phyloP scores from a whole-genome alignment of 1,284 basidiomycete genomes.

The Cryptococcus wingfieldii region DNA sequence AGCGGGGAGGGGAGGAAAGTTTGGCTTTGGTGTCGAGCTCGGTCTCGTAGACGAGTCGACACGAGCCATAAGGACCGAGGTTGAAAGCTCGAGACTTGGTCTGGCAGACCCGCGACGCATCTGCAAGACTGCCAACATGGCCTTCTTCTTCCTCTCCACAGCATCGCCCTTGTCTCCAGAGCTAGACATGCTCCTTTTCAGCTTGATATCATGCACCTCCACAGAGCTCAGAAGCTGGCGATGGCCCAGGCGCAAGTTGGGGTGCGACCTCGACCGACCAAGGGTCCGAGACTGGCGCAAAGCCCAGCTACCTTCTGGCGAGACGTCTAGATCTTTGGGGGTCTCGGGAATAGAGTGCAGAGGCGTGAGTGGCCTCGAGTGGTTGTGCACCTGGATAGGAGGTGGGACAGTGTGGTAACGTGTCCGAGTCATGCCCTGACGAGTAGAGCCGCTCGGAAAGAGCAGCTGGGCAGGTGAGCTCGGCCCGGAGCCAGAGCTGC shows the following conservation, averaged over 20 bases:
- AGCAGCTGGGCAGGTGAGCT: too few species aligned
- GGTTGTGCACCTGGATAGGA: background rate
- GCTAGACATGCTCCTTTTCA: background rate
- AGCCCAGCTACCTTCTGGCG: slow-evolving; percentile 11
- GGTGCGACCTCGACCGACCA: slow-evolving; percentile 4
- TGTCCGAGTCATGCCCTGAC: too few species aligned
- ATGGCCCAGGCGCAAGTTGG: background rate
- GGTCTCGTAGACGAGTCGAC: too few species aligned
- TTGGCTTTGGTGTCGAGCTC: too few species aligned
- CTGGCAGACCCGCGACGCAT: background rate
- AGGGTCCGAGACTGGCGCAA: background rate
- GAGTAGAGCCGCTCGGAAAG: too few species aligned
- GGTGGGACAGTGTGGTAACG: background rate
- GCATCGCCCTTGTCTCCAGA: background rate
- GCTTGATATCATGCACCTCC: background rate
- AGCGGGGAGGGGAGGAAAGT: too few species aligned
- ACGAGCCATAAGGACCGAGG: too few species aligned
- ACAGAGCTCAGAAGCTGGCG: background rate
- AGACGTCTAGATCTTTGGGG: slow-evolving; percentile 11
- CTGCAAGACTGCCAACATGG: background rate
- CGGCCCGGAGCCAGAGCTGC: too few species aligned
- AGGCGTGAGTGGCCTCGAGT: background rate
- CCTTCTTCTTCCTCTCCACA: background rate
- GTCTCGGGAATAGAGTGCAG: slow-evolving; percentile 14
- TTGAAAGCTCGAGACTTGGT: too few species aligned